These are phyloP conservation scores for Geotrichum histeridarum DNA, from an alignment of 1,139 yeast genomes.

Conservation along the genomic window DNA sequence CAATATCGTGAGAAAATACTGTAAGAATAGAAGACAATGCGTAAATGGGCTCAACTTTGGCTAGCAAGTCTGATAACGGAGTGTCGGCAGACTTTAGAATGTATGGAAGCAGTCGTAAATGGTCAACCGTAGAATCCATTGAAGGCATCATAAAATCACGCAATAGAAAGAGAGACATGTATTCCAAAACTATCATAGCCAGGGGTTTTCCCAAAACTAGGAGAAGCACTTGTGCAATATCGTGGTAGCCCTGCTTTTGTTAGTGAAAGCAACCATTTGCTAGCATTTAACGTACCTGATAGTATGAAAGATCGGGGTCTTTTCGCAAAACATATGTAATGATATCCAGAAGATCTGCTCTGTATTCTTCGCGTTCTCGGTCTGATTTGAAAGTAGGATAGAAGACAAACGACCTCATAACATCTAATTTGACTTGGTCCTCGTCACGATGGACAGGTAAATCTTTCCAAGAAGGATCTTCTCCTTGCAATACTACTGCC, in stretches of 20 bases:
- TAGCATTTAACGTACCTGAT: slow-evolving; percentile 44
- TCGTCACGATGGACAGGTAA: slow-evolving; percentile 60
- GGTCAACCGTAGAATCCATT: slow-evolving; percentile 60
- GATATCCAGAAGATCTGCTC: slow-evolving; percentile 40
- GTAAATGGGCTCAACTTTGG: slow-evolving; percentile 50
- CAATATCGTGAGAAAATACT: slow-evolving; percentile 68
- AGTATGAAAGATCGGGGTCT: slow-evolving; percentile 63
- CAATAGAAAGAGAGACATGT: slow-evolving; percentile 56
- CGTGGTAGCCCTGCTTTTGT: slow-evolving; percentile 63
- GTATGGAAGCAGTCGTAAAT: slow-evolving; percentile 60
- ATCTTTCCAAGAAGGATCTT: slow-evolving; percentile 19
- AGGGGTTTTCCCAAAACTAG: slow-evolving; percentile 46
- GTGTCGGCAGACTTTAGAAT: slow-evolving; percentile 50
- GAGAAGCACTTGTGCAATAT: slow-evolving; percentile 67
- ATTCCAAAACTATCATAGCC: slow-evolving; percentile 46
- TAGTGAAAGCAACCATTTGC: background rate
- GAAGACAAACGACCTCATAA: slow-evolving; percentile 58
- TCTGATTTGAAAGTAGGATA: slow-evolving; percentile 25
- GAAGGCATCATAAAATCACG: slow-evolving; percentile 82
- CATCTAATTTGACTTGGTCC: slow-evolving; percentile 72
- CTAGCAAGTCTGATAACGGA: slow-evolving; percentile 47
- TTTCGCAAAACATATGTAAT: slow-evolving; percentile 55
- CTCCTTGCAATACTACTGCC: background rate
- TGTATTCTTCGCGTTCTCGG: slow-evolving; percentile 37
- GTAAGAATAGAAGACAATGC: slow-evolving; percentile 76